Evolutionary conservation across 176 grass and related monocot species (phyloP).

Genomic region (Aegilops tauschii): DNA sequence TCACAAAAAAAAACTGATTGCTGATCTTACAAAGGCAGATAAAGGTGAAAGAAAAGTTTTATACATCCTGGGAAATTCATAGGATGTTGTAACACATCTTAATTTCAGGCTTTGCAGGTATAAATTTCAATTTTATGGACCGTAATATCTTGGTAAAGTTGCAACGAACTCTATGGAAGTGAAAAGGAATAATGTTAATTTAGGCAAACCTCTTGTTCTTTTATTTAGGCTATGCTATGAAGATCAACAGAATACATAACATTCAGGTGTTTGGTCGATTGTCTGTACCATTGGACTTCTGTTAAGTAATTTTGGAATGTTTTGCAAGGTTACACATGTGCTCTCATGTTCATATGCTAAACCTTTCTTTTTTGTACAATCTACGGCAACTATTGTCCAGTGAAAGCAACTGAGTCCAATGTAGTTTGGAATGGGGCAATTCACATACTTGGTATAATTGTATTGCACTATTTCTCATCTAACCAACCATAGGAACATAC

Average conservation of each 20-base stretch:
- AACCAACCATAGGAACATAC: background rate
- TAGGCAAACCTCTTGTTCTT: background rate
- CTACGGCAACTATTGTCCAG: background rate
- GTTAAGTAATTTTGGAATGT: background rate
- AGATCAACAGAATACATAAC: background rate
- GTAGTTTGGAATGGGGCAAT: background rate
- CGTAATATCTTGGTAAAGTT: constrained; percentile 1
- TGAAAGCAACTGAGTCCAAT: background rate
- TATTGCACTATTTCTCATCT: background rate
- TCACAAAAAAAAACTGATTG: background rate
- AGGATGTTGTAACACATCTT: background rate
- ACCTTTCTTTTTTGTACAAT: background rate
- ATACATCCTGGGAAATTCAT: background rate
- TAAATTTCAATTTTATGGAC: background rate
- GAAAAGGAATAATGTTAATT: background rate
- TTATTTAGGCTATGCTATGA: background rate
- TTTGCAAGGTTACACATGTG: background rate
- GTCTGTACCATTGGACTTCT: background rate
- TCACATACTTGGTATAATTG: background rate
- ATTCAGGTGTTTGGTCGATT: background rate
- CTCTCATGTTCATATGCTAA: background rate
- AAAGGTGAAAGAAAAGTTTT: background rate
- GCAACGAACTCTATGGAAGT: background rate
- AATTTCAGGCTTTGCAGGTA: background rate
- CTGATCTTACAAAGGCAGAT: background rate